These are phyloP conservation scores for Jacaranda mimosifolia DNA, from an alignment of 257 asterid genomes.

Conservation along the genomic window DNA sequence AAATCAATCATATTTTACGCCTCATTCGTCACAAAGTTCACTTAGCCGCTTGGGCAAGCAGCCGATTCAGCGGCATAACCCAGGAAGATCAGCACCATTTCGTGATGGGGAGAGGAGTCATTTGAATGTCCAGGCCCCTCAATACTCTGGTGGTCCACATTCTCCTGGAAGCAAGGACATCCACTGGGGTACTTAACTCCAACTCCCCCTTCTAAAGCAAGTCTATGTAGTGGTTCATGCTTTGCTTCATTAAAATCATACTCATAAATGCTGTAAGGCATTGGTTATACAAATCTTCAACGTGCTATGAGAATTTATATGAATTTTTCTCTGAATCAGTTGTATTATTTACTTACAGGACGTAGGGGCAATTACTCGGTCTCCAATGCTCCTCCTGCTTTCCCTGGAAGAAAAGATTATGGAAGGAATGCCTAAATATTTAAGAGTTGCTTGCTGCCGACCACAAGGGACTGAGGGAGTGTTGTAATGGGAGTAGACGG, in stretches of 20 bases:
- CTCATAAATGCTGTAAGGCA: background rate
- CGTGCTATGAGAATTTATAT: background rate
- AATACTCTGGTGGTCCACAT: conserved; percentile 51
- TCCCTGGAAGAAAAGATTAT: conserved; percentile 72
- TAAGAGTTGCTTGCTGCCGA: conserved; percentile 35
- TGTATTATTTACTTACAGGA: conserved; percentile 53
- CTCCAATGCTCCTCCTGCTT: conserved; percentile 61
- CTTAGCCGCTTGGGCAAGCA: conserved; percentile 78
- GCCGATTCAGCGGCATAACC: conserved; percentile 63
- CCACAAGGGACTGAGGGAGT: conserved; percentile 32
- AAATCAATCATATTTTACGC: conserved; percentile 64
- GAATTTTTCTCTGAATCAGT: background rate
- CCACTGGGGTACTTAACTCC: conserved; percentile 44
- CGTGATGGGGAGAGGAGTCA: conserved; percentile 65
- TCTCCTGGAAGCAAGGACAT: conserved; percentile 58
- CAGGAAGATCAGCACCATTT: conserved; percentile 67
- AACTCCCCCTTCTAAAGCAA: background rate
- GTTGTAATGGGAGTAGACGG: conserved; percentile 31
- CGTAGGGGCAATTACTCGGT: conserved; percentile 72
- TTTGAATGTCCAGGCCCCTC: conserved; percentile 52
- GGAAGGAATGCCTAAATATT: conserved; percentile 60
- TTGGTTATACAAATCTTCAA: background rate
- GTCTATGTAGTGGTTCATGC: background rate
- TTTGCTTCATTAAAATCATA: background rate
- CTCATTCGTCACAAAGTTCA: conserved; percentile 67